phyloP scores from a whole-genome alignment of 202 grass and related monocot species.

The Schoenoplectus triqueter region DNA sequence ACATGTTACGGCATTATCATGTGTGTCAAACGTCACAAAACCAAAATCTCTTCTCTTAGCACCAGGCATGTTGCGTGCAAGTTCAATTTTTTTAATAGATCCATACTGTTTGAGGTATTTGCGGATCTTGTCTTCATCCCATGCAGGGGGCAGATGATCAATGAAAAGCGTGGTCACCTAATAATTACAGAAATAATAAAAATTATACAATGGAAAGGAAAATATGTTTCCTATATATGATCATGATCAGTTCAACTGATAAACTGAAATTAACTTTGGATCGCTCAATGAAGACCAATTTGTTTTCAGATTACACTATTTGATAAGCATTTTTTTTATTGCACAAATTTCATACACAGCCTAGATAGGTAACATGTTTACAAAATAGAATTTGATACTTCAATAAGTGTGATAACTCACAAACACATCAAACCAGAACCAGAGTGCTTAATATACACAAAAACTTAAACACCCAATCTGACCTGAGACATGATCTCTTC shows the following conservation, averaged over 20 bases:
- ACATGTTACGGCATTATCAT: conserved; percentile 94
- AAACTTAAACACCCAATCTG: neutral
- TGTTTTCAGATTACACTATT: neutral
- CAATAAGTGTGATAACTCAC: neutral
- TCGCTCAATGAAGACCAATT: neutral
- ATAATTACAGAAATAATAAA: conserved; percentile 38
- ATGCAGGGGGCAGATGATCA: conserved; percentile 78
- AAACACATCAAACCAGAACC: conserved; percentile 12
- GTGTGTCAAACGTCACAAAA: conserved; percentile 95
- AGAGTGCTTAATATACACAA: neutral
- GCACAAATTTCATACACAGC: neutral
- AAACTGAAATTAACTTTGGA: conserved; percentile 8
- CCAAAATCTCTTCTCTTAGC: conserved; percentile 99
- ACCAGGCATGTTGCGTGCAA: conserved; percentile 96
- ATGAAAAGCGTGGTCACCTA: conserved; percentile 96
- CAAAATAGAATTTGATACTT: neutral
- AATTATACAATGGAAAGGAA: neutral
- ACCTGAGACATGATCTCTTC: conserved; percentile 76
- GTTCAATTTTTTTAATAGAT: conserved; percentile 87
- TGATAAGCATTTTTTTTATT: neutral
- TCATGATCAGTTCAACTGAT: neutral
- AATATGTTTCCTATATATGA: neutral
- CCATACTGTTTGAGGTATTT: conserved; percentile 93
- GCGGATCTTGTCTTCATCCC: conserved; percentile 90
- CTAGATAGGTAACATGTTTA: neutral